Evolutionary conservation across 148 eudicot species (phyloP), one percentile per base, ranked within the genome.

Genomic region (Dysphania ambrosioides): DNA sequence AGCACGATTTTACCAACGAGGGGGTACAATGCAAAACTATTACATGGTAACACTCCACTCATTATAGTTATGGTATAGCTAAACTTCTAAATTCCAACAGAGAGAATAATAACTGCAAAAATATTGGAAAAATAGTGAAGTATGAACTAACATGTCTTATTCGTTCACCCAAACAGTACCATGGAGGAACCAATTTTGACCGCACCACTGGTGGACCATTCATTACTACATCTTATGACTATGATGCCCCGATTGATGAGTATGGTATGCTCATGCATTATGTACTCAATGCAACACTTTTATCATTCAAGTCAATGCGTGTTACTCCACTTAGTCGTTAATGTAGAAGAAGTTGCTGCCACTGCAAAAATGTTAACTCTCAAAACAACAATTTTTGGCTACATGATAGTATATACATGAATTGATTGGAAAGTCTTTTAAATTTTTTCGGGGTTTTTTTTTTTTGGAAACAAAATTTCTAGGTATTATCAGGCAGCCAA

Each of bases 221-320:
- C 72, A 90, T 95, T 74, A 66, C 89, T 31, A 92, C 97, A 40
- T 84, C 88, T 71, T 95, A 95, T 72, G 99, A 95, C 78, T 95
- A 95, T 85, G 99, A 95, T 74, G 99, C 99, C 82, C 99, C 99
- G 27, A 68, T 95, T 30, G 96, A 95, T 80, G 99, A 95, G 82
- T 95, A 88, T 75, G 96, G 99, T 95, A 87, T 44, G 86, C 24
- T 31, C 74, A 56, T 72, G 6, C 74, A 49, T 72, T 0, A 31
- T 38, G 55, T 23, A 32, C 44, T 44, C n/a, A 49, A 36, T 23
- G 44, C 23, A 4, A 13, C 24, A 30, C 4, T 60, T n/a, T 8
- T 69, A 32, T 29, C 10, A 63, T 56, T 24, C 6, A 41, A 63
- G 62, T 60, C 47, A 21, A 51, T 63, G 36, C 36, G 32, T 60